Base-by-base conservation (phyloP, 371 early-diverging fungal genomes). In the Fennellomyces sp. region DNA sequence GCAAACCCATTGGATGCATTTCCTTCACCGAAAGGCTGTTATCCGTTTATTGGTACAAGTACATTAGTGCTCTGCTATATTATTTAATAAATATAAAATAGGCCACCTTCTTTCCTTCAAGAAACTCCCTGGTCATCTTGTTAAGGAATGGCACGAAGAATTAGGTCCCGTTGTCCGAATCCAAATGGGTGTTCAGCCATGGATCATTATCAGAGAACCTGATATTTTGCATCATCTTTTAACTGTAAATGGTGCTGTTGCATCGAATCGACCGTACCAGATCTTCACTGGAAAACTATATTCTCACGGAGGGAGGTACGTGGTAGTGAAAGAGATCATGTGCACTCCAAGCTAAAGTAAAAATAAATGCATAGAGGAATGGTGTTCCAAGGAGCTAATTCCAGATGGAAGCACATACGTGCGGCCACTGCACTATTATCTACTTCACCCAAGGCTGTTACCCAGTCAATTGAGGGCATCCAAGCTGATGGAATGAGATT, bases 141-240 rank as follows among this genome's bases (percentile, higher is more conserved):
- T 53, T 11, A 53, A 35, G 15, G 17, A 35, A 25, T 53, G 53
- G 53, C 53, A 53, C 15, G 7, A 19, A 0, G 33, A 31, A 12
- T 15, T 23, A n/a, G 54, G 53, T 12, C 39, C 39, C 4, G 39
- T 39, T 6, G 17, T 39, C 4, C 5, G 39, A 39, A 4, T 39
- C 10, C 39, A 54, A n/a, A 58, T 66, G 58, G 66, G 66, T 30
- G 62, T 45, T 17, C 63, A 58, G n/a, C 29, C 35, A 38, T 66
- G 63, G 61, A 54, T 66, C n/a, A 17, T 58, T n/a, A 51, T 66
- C n/a, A 33, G 48, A 5, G 66, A 66, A 35, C 49, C 66, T 12
- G 23, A 27, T 25, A 54, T 66, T 21, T 56, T 62, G 5, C 63
- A 66, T 51, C 58, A 66, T n/a, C 41, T 66, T 5, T 62, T 66